phyloP scores from a whole-genome alignment of 331 rosid genomes.

The Rhamnella rubrinervis region DNA sequence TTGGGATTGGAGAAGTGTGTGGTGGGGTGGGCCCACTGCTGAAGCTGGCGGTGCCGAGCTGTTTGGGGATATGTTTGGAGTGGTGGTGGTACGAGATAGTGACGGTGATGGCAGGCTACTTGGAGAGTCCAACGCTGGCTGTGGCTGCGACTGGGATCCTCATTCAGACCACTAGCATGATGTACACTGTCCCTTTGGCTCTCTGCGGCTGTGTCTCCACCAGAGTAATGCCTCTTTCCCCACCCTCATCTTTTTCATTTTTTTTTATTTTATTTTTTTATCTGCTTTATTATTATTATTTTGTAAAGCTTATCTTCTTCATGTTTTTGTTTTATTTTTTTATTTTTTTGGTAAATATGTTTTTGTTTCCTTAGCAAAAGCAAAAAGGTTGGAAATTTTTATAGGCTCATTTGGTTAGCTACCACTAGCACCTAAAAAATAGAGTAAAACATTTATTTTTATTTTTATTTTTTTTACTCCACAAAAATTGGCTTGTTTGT shows the following conservation, averaged over 20 bases:
- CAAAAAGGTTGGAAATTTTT: too few species aligned
- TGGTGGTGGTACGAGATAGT: conserved; percentile 99
- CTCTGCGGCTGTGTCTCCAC: conserved; percentile 93
- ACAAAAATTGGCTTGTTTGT: too few species aligned
- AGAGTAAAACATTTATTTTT: too few species aligned
- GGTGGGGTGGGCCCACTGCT: conserved; percentile 61
- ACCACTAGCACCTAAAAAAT: too few species aligned
- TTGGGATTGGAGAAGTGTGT: conserved; percentile 31
- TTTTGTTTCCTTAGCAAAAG: too few species aligned
- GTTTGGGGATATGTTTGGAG: conserved; percentile 88
- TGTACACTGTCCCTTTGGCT: conserved; percentile 98
- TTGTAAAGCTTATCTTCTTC: too few species aligned
- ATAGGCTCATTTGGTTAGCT: too few species aligned
- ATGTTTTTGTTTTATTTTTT: too few species aligned
- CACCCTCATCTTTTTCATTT: background rate
- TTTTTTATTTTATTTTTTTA: background rate
- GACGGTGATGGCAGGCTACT: conserved; percentile 79
- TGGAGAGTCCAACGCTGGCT: conserved; percentile 62
- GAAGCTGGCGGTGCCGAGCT: conserved; percentile 81
- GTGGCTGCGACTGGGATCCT: conserved; percentile 95
- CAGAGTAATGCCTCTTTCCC: conserved; percentile 44
- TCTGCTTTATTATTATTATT: background rate
- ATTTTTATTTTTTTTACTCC: too few species aligned
- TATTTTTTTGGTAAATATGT: too few species aligned
- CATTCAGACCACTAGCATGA: conserved; percentile 95